A percentile compares a stretch with the other conserved stretches of the same genome.
These are phyloP conservation scores for Boletales sp. DNA, from an alignment of 768 basidiomycete species.

Conservation along the genomic window DNA sequence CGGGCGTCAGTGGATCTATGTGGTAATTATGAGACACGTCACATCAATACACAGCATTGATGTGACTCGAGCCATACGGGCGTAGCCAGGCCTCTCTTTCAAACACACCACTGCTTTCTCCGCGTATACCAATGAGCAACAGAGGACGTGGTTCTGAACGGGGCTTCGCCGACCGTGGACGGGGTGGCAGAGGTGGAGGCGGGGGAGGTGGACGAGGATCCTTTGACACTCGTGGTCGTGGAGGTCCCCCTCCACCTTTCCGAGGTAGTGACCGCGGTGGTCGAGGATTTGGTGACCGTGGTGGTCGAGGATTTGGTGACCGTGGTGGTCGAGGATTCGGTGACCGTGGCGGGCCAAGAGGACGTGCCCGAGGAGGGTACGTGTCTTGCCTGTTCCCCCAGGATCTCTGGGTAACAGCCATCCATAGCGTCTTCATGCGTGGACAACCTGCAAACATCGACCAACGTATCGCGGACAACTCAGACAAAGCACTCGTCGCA, in stretches of 20 bases:
- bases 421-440: slow-evolving; percentile 38
- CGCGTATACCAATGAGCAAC: slow-evolving; percentile 27
- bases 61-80: slow-evolving; percentile 9
- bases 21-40: slow-evolving; percentile 3
- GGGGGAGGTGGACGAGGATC: slow-evolving; percentile 34
- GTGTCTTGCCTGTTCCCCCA: slow-evolving; percentile 6
- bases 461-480: slow-evolving; percentile 44
- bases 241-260: slow-evolving; percentile 21
- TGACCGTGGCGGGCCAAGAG: slow-evolving; percentile 25
- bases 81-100: background rate
- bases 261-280: slow-evolving; percentile 31
- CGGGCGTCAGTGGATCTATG: background rate
- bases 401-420: background rate
- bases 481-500: slow-evolving; percentile 43
- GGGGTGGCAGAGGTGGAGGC: slow-evolving; percentile 32
- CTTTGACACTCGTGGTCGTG: slow-evolving; percentile 24
- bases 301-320: slow-evolving; percentile 30
- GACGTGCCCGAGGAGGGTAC: slow-evolving; percentile 39
- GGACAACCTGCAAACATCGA: slow-evolving; percentile 46
- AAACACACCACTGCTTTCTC: background rate
- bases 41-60: slow-evolving; percentile 19
- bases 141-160: slow-evolving; percentile 38
- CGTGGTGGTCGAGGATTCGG: slow-evolving; percentile 31
- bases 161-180: slow-evolving; percentile 14
- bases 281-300: slow-evolving; percentile 30